A percentile compares a stretch with the other conserved stretches of the same genome.
These are phyloP conservation scores for Talaromyces albobiverticillius DNA, from an alignment of 2,329 filamentous ascomycete genomes.

Conservation along the genomic window DNA sequence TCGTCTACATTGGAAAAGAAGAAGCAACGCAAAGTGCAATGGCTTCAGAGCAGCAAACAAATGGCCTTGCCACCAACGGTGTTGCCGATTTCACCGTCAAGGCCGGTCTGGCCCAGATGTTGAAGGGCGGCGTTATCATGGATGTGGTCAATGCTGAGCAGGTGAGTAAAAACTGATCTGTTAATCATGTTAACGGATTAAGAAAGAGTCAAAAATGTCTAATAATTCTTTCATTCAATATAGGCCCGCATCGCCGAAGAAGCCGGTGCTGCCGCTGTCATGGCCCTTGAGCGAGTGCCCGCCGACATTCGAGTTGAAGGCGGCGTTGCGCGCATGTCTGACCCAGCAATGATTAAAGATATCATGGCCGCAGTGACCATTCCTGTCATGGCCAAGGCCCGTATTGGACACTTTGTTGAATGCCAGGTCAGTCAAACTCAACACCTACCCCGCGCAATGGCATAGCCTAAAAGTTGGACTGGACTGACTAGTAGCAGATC, in stretches of 20 bases:
- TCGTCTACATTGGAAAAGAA: background rate
- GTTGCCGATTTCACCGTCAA: constrained; percentile 75
- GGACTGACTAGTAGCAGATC: too few relatives aligned
- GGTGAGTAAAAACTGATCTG: too few relatives aligned
- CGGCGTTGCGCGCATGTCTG: constrained; percentile 94
- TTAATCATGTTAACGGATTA: too few relatives aligned
- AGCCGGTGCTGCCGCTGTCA: constrained; percentile 91
- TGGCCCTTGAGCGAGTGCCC: constrained; percentile 96
- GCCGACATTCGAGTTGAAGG: constrained; percentile 92
- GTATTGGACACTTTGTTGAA: constrained; percentile 97
- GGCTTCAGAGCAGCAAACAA: constrained; percentile 29
- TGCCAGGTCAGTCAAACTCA: constrained; percentile 62
- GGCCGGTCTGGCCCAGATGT: constrained; percentile 92
- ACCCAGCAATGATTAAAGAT: constrained; percentile 89
- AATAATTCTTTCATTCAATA: background rate
- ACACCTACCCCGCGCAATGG: background rate
- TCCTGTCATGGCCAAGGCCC: constrained; percentile 97
- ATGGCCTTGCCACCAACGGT: constrained; percentile 35
- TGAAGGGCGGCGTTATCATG: constrained; percentile 99
- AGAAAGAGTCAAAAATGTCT: too few relatives aligned
- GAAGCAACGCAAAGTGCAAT: constrained; percentile 24
- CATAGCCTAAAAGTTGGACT: background rate
- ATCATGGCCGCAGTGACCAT: constrained; percentile 95
- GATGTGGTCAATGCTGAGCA: constrained; percentile 91
- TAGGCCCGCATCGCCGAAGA: constrained; percentile 95